phyloP scores from a whole-genome alignment of 208 protist genomes.

The Leishmania guyanensis region DNA sequence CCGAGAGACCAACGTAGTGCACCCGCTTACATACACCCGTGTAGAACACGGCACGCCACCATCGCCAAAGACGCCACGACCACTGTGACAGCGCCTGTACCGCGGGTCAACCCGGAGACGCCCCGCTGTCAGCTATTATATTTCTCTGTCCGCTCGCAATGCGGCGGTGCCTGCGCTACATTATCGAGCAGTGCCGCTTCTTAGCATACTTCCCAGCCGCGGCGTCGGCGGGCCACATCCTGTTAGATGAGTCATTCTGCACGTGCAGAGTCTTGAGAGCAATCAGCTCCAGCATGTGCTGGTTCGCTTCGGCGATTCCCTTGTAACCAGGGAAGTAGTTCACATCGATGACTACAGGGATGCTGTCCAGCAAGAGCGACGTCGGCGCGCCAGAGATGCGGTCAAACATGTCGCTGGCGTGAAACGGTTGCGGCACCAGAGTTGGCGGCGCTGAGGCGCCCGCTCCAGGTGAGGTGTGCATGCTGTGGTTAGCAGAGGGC shows the following conservation, averaged over 20 bases:
- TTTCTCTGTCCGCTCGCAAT: neutral
- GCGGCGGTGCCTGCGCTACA: neutral
- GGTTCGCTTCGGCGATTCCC: conserved; percentile 50
- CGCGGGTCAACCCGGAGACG: neutral
- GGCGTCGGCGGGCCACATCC: neutral
- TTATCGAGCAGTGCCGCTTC: conserved; percentile 16
- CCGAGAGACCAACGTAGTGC: neutral
- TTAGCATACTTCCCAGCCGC: neutral
- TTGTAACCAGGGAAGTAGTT: conserved; percentile 90
- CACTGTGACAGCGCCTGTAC: neutral
- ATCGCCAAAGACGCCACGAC: neutral
- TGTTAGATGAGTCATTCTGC: neutral
- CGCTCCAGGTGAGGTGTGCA: neutral
- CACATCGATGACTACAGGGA: conserved; percentile 77
- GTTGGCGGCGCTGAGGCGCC: neutral
- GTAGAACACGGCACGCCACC: neutral
- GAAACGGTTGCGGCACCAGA: conserved; percentile 13
- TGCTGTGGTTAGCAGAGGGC: neutral
- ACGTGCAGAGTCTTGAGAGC: conserved; percentile 1
- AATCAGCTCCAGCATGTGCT: conserved; percentile 55
- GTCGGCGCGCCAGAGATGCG: conserved; percentile 54
- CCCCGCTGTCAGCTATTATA: neutral
- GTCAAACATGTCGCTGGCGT: conserved; percentile 64
- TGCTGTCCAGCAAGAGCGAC: conserved; percentile 42
- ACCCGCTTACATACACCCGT: neutral